A percentile compares a stretch with the other conserved stretches of the same genome.
phyloP scores from a whole-genome alignment of 106 monocot species.

The Dactylorhiza incarnata region DNA sequence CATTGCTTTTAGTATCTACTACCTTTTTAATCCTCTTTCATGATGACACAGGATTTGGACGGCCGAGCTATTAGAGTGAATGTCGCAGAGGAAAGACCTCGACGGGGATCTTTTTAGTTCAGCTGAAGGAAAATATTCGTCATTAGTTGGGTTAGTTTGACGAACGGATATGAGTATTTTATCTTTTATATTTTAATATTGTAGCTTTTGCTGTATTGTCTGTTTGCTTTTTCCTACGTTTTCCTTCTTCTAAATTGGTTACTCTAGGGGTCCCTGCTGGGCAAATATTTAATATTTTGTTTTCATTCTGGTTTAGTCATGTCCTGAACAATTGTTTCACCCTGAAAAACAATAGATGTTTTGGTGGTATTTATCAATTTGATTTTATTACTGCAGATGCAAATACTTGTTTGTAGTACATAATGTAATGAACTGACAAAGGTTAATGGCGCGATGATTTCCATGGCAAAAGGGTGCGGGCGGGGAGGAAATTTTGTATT shows the following conservation, averaged over 20 bases:
- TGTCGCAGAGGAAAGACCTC: constrained; percentile 60
- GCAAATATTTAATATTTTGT: too few relatives aligned
- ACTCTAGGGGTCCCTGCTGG: too few relatives aligned
- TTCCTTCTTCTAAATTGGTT: background rate
- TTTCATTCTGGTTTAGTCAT: too few relatives aligned
- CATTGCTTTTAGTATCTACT: background rate
- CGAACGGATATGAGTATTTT: background rate
- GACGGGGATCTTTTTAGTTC: constrained; percentile 20
- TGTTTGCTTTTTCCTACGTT: background rate
- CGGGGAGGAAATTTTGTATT: too few relatives aligned
- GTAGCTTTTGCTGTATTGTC: background rate
- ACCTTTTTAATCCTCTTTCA: background rate
- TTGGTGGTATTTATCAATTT: too few relatives aligned
- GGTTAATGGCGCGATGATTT: too few relatives aligned
- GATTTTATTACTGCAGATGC: too few relatives aligned
- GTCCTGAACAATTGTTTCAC: too few relatives aligned
- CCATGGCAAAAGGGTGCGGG: too few relatives aligned
- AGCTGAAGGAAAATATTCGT: background rate
- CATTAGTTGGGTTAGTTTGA: background rate
- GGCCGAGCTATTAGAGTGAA: constrained; percentile 69
- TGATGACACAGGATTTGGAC: constrained; percentile 53
- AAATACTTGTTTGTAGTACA: too few relatives aligned
- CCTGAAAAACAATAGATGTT: too few relatives aligned
- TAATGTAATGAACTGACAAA: too few relatives aligned
- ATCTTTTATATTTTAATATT: background rate